Base-by-base conservation (phyloP, 371 early-diverging fungal genomes). In the Mucor lusitanicus region DNA sequence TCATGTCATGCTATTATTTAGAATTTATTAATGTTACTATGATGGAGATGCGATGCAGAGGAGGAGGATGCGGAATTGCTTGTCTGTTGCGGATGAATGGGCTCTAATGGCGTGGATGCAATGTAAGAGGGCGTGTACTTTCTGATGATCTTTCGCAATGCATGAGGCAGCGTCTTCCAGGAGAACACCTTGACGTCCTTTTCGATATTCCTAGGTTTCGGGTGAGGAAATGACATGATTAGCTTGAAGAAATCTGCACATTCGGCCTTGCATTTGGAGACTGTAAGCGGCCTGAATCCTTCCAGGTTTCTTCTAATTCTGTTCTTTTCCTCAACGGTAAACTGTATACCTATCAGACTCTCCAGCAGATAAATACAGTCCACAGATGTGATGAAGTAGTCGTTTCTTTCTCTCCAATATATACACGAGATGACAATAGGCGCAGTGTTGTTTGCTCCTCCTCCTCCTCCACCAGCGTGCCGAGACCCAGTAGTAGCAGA, bases 161-260 rank as follows among this genome's bases (percentile, higher is more conserved):
- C 89, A 39, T 79, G 74, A 2, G 87, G 82, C 9, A 91, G 71
- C 0, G 85, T 83, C 58, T 85, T 82, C 93, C 93, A 92, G 6
- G 85, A 82, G 75, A 92, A 94, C 0, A 92, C 92, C 71, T 92
- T 92, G 78, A 94, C 88, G 61, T 93, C 92, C 71, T 94, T 94
- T 74, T 94, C 94, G 63, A 93, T 93, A 68, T 94, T 92, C 17
- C 95, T 73, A 15, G 95, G 95, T 76, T 90, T 91, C 46, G 95
- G 94, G 68, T 88, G 85, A 0, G 90, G 87, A 66, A 91, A 94
- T 1, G 86, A 76, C 95, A 94, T 94, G 75, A 94, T 87, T 33
- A 86, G 71, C 70, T 88, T 89, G 78, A 90, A 94, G 63, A 94
- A 91, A 6, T 86, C 89, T 6, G 87, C 82, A 15, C 84, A 87